These are phyloP conservation scores for Mycothermus thermophilus DNA, from an alignment of 495 filamentous ascomycete species.

Conservation along the genomic window DNA sequence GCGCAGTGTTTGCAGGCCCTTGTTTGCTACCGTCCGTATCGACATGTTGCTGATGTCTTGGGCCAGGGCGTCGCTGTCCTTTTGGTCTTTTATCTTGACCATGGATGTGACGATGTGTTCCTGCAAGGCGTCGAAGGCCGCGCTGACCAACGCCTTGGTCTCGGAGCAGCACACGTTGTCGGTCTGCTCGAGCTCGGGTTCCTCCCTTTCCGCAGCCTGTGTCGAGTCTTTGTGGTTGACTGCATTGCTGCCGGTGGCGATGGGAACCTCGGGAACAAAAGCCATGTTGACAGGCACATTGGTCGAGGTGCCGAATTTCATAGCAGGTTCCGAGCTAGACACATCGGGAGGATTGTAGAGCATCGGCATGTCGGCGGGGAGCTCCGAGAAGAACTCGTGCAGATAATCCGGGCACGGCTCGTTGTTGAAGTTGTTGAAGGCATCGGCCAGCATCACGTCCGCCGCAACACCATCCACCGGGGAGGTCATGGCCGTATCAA, in stretches of 20 bases:
- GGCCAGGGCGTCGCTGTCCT: slow-evolving; percentile 25
- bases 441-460: slow-evolving; percentile 13
- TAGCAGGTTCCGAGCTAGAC: slow-evolving; percentile 15
- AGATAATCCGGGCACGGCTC: slow-evolving; percentile 6
- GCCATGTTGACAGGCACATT: slow-evolving; percentile 14
- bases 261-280: slow-evolving; percentile 20
- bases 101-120: slow-evolving; percentile 28
- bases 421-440: slow-evolving; percentile 5
- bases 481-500: slow-evolving; percentile 20
- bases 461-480: slow-evolving; percentile 15
- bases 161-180: slow-evolving; percentile 19
- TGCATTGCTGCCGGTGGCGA: no score
- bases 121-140: slow-evolving; percentile 28
- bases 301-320: slow-evolving; percentile 16
- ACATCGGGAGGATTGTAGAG: slow-evolving; percentile 4
- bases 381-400: slow-evolving; percentile 22
- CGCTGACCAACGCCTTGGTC: slow-evolving; percentile 24
- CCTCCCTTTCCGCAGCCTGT: slow-evolving; percentile 3
- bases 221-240: slow-evolving; percentile 11
- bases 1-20: slow-evolving; percentile 24
- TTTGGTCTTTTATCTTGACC: slow-evolving; percentile 22
- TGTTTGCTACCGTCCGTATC: slow-evolving; percentile 19
- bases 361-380: slow-evolving; percentile 21
- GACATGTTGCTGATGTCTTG: slow-evolving; percentile 24
- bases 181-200: slow-evolving; percentile 9